Conservation (phyloP, 1,139 yeast genomes). For the Sugiyamaella xylanicola region DNA sequence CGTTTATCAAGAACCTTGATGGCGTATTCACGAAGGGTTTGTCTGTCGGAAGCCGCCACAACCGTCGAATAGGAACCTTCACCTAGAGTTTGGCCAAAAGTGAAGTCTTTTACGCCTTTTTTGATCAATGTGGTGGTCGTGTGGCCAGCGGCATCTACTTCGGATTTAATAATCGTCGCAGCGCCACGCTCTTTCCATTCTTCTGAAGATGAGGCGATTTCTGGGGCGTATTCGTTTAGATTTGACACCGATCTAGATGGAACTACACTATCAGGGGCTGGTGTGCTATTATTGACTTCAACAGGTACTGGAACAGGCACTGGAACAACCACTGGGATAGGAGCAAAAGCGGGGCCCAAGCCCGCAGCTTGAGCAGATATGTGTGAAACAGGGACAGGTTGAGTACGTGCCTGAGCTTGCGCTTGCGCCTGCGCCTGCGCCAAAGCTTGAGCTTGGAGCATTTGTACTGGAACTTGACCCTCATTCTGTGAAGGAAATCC, state of each 20-base stretch:
- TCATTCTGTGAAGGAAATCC: not conserved
- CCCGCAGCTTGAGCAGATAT: not conserved
- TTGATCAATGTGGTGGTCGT: conserved; percentile 50
- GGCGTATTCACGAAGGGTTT: conserved; percentile 76
- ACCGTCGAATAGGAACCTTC: conserved; percentile 98
- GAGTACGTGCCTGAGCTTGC: not conserved
- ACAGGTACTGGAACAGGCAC: not conserved
- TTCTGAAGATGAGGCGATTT: conserved; percentile 25
- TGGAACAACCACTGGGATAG: not conserved
- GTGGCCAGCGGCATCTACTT: conserved; percentile 51
- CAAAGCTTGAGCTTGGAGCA: not conserved
- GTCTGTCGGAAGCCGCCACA: conserved; percentile 77
- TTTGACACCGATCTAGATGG: conserved; percentile 6
- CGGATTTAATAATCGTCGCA: conserved; percentile 52
- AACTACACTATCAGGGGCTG: no score
- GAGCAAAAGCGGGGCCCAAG: not conserved
- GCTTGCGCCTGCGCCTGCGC: not conserved
- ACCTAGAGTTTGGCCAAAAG: conserved; percentile 83
- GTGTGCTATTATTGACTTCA: no score
- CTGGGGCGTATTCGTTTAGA: conserved; percentile 12
- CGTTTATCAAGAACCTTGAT: conserved; percentile 88
- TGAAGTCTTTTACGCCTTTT: conserved; percentile 74
- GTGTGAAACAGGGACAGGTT: not conserved
- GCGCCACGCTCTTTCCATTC: conserved; percentile 52
- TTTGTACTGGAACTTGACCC: not conserved